Evolutionary conservation across 768 basidiomycete species (phyloP).

Genomic region (Hysterangium stoloniferum): DNA sequence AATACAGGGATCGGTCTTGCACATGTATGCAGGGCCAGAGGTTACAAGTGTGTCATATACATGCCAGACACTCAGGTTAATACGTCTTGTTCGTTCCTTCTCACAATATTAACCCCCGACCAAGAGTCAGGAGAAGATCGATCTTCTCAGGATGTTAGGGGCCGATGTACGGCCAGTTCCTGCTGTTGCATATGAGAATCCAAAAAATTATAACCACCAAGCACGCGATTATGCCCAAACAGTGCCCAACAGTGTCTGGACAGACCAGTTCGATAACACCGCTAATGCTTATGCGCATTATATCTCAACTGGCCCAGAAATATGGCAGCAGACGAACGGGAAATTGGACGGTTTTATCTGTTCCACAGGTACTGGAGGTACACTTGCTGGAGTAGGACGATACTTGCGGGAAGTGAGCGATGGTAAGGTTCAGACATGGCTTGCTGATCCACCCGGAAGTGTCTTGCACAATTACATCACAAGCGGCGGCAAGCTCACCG

Average conservation of each 20-base stretch:
- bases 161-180: slow-evolving; percentile 96
- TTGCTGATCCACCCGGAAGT: slow-evolving; percentile 96
- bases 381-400: slow-evolving; percentile 81
- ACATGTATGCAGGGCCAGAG: slow-evolving; percentile 85
- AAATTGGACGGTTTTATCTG: slow-evolving; percentile 87
- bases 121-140: slow-evolving; percentile 97
- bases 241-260: slow-evolving; percentile 85
- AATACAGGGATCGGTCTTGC: slow-evolving; percentile 97
- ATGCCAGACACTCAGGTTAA: slow-evolving; percentile 91
- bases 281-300: slow-evolving; percentile 90
- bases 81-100: background rate
- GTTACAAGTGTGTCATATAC: slow-evolving; percentile 98
- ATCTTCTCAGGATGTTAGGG: slow-evolving; percentile 93
- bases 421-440: slow-evolving; percentile 80
- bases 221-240: slow-evolving; percentile 78
- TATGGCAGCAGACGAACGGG: slow-evolving; percentile 84
- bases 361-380: slow-evolving; percentile 93
- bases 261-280: slow-evolving; percentile 94
- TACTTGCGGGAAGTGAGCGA: slow-evolving; percentile 75
- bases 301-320: slow-evolving; percentile 88
- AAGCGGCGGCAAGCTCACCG: slow-evolving; percentile 69
- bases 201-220: slow-evolving; percentile 96
- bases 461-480: slow-evolving; percentile 78
- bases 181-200: slow-evolving; percentile 93
- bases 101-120: background rate